Percentiles rank a stretch among this genome's conserved stretches.
phyloP scores from a whole-genome alignment of 192 early-diverging fungal species.

The Phycomyces nitens region DNA sequence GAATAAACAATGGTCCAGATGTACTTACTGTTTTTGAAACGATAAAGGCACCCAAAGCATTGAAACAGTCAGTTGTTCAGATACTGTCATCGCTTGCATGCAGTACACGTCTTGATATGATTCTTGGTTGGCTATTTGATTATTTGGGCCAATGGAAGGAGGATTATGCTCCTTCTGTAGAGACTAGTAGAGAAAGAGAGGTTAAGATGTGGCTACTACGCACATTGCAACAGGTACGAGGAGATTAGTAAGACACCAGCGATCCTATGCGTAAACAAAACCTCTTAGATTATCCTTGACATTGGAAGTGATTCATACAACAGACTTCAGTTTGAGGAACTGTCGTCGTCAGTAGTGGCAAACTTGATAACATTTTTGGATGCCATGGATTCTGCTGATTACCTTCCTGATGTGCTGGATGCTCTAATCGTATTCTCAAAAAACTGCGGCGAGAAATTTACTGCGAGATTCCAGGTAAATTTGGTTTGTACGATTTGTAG shows the following conservation, averaged over 20 bases:
- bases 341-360: slow-evolving; percentile 13
- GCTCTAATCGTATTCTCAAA: slow-evolving; percentile 7
- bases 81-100: slow-evolving; percentile 16
- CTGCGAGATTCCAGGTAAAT: slow-evolving; percentile 20
- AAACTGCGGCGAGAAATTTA: slow-evolving; percentile 4
- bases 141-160: not conserved
- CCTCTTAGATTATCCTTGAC: slow-evolving; percentile 5
- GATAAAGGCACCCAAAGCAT: slow-evolving; percentile 7
- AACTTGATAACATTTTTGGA: slow-evolving; percentile 25
- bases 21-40: not conserved
- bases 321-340: slow-evolving; percentile 7
- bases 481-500: not conserved
- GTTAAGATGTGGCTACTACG: slow-evolving; percentile 17
- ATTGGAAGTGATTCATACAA: not conserved
- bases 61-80: slow-evolving; percentile 4
- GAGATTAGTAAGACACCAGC: not conserved
- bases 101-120: slow-evolving; percentile 13
- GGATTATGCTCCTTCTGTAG: not conserved
- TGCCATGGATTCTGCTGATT: slow-evolving; percentile 21
- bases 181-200: slow-evolving; percentile 13
- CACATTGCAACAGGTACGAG: slow-evolving; percentile 14
- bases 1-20: slow-evolving; percentile 3
- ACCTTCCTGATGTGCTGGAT: slow-evolving; percentile 13
- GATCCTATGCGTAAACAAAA: not conserved
- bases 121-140: slow-evolving; percentile 19